Evolutionary conservation across 2,329 filamentous ascomycete genomes (phyloP).

Genomic region (Aspergillus pseudoglaucus): DNA sequence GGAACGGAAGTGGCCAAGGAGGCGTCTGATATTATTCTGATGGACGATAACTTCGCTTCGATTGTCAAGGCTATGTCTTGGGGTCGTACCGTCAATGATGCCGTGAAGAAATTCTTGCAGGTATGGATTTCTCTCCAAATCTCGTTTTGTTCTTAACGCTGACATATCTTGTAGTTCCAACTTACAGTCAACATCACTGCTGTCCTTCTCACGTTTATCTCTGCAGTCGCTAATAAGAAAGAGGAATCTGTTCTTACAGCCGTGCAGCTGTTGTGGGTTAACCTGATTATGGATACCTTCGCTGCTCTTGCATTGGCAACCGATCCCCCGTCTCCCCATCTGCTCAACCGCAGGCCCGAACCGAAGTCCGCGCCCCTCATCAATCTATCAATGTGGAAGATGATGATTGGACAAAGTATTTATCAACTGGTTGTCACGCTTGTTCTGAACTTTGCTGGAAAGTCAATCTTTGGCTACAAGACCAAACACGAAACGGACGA

Average conservation of each 20-base stretch:
- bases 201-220: constrained; percentile 59
- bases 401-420: constrained; percentile 40
- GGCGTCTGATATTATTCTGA: constrained; percentile 75
- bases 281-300: constrained; percentile 65
- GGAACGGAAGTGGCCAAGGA: constrained; percentile 81
- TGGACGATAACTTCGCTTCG: constrained; percentile 84
- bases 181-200: constrained; percentile 60
- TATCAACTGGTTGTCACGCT: constrained; percentile 38
- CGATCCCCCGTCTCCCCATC: constrained; percentile 52
- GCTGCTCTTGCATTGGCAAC: constrained; percentile 60
- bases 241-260: constrained; percentile 58
- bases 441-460: constrained; percentile 42
- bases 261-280: constrained; percentile 63
- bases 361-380: constrained; percentile 42
- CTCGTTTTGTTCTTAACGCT: not conserved
- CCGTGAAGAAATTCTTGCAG: constrained; percentile 66
- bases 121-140: constrained; percentile 5
- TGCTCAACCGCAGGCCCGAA: constrained; percentile 50
- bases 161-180: constrained; percentile 28
- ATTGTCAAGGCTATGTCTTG: constrained; percentile 78
- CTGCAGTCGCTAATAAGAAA: constrained; percentile 51
- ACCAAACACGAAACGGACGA: constrained; percentile 14
- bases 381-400: constrained; percentile 42
- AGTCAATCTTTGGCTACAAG: constrained; percentile 25
- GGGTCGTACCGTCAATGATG: constrained; percentile 71